phyloP scores from a whole-genome alignment of 257 asterid species.

The Lycium barbarum region DNA sequence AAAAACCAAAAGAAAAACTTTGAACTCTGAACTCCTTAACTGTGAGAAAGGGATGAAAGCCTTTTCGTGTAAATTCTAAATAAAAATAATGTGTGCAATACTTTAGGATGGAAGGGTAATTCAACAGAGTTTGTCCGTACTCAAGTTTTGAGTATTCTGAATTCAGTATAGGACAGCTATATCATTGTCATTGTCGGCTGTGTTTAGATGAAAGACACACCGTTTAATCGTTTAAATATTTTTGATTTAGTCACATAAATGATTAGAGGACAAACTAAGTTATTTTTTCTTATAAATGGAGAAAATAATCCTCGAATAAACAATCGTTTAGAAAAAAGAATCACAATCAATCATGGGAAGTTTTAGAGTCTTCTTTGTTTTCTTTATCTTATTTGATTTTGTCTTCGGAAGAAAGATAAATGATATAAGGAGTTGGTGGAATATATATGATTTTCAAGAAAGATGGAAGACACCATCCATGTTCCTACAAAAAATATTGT shows the following conservation, averaged over 20 bases:
- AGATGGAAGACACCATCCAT: constrained; percentile 36
- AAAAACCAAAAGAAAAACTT: too few species aligned
- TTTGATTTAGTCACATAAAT: constrained; percentile 29
- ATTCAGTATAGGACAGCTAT: constrained; percentile 40
- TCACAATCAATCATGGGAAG: constrained; percentile 40
- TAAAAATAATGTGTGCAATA: neutral
- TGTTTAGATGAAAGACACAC: constrained; percentile 34
- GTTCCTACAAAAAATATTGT: neutral
- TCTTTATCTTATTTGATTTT: constrained; percentile 42
- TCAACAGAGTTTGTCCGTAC: constrained; percentile 31
- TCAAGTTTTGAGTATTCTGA: constrained; percentile 20
- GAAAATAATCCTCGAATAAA: neutral
- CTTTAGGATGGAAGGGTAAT: neutral
- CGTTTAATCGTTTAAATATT: constrained; percentile 28
- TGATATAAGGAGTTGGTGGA: constrained; percentile 44
- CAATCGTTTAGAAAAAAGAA: constrained; percentile 14
- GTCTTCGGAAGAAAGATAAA: constrained; percentile 17
- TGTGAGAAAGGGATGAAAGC: neutral
- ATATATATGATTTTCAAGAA: constrained; percentile 26
- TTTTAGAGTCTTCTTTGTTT: constrained; percentile 34
- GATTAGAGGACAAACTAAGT: constrained; percentile 37
- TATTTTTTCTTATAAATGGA: neutral
- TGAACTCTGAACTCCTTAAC: neutral
- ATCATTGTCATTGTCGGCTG: constrained; percentile 53
- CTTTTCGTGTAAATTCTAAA: neutral